Conservation (phyloP, 2,329 filamentous ascomycete species). For the Talaromyces sp. region DNA sequence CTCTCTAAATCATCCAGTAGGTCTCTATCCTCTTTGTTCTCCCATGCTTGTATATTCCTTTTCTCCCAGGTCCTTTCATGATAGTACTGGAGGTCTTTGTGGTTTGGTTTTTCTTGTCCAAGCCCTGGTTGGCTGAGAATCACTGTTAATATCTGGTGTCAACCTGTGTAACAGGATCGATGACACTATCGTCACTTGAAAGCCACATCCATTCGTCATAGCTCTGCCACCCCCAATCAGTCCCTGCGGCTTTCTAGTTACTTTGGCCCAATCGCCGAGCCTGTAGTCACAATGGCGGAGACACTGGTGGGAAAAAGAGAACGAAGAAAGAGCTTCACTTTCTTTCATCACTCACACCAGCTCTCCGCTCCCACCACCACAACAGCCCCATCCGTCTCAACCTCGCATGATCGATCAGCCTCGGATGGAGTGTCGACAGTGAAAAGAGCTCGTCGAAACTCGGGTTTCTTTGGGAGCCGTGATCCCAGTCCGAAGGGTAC, state of each 20-base stretch:
- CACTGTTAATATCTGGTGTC: slow-evolving; percentile 9
- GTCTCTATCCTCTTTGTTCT: slow-evolving; percentile 14
- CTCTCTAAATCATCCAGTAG: slow-evolving; percentile 14
- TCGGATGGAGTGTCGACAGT: slow-evolving; percentile 37
- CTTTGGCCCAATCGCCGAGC: slow-evolving; percentile 7
- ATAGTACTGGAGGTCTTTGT: slow-evolving; percentile 12
- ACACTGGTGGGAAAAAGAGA: slow-evolving; percentile 24
- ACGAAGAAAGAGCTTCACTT: slow-evolving; percentile 36
- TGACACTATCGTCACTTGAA: slow-evolving; percentile 33
- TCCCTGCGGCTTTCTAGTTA: not conserved
- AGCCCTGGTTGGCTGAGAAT: slow-evolving; percentile 10
- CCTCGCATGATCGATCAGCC: slow-evolving; percentile 36
- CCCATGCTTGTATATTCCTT: not conserved
- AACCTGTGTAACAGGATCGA: slow-evolving; percentile 16
- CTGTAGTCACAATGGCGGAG: slow-evolving; percentile 25
- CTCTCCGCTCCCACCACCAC: slow-evolving; percentile 23
- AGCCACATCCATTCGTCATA: slow-evolving; percentile 6
- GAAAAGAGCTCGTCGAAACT: slow-evolving; percentile 38
- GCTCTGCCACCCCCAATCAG: not conserved
- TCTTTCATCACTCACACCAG: slow-evolving; percentile 28
- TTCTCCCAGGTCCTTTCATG: not conserved
- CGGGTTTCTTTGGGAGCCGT: slow-evolving; percentile 39
- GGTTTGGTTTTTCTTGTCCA: slow-evolving; percentile 17
- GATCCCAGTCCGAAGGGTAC: slow-evolving; percentile 28
- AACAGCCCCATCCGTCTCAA: not conserved